Conservation (phyloP, 495 filamentous ascomycete genomes). For the Xylaria nigripes region DNA sequence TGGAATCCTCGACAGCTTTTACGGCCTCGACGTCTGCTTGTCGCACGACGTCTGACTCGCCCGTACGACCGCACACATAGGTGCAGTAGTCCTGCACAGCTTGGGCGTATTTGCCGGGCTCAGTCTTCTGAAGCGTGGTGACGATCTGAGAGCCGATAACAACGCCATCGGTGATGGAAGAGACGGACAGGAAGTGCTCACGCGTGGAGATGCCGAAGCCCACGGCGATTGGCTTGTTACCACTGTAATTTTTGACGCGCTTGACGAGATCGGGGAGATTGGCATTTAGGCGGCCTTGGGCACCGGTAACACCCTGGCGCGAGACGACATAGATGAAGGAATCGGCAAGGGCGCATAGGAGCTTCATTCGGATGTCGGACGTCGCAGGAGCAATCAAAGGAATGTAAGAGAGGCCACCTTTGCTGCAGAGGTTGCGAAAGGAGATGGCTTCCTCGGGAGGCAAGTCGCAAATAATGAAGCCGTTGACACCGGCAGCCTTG, state of each 20-base stretch:
- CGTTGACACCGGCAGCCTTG: slow-evolving; percentile 80
- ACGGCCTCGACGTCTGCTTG: slow-evolving; percentile 58
- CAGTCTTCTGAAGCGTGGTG: slow-evolving; percentile 64
- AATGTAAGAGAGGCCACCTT: slow-evolving; percentile 80
- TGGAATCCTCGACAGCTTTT: slow-evolving; percentile 49
- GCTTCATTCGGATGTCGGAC: slow-evolving; percentile 84
- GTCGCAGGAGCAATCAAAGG: slow-evolving; percentile 92
- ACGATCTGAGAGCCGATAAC: slow-evolving; percentile 97
- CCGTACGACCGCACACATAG: slow-evolving; percentile 60
- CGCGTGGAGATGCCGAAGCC: slow-evolving; percentile 94
- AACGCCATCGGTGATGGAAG: slow-evolving; percentile 80
- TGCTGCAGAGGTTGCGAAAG: slow-evolving; percentile 78
- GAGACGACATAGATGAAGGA: slow-evolving; percentile 99
- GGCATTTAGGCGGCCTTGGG: slow-evolving; percentile 68
- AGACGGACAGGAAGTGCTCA: slow-evolving; percentile 84
- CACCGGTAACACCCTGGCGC: slow-evolving; percentile 93
- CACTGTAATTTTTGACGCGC: slow-evolving; percentile 87
- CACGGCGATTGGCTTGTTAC: slow-evolving; percentile 78
- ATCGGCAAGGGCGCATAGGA: slow-evolving; percentile 93
- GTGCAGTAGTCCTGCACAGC: slow-evolving; percentile 80
- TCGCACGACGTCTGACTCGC: slow-evolving; percentile 38
- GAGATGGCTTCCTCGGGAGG: slow-evolving; percentile 93
- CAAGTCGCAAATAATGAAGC: slow-evolving; percentile 95
- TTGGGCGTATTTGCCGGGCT: slow-evolving; percentile 59
- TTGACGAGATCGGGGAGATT: slow-evolving; percentile 72